Evolutionary conservation across 352 stramenopile species (phyloP), one percentile per base, ranked within the genome.

Genomic region (Globisporangium emineosum): DNA sequence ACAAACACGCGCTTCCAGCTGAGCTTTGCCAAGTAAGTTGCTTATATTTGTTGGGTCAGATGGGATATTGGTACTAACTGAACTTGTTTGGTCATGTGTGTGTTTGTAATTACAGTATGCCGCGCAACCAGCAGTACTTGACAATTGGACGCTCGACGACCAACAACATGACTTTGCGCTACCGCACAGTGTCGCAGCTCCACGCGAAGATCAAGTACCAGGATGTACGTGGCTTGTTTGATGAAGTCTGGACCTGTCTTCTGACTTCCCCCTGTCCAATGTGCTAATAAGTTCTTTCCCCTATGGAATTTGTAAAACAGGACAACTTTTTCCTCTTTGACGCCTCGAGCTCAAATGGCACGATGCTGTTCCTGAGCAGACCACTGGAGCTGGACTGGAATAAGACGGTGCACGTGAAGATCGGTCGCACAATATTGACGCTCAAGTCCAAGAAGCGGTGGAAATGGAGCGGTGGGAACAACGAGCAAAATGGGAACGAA

Each of bases 1-100:
- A 97, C 93, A 15, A 97, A 96, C 70, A 97, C 91, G 51, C 88
- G 91, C 23, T 97, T 97, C 74, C 91, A 97, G 67, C 78, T 97
- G 43, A 96, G 86, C 66, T 97, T 97, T 70, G 86, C 86, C 55
- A 96, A 90, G 86, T 94, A 75, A 10, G 81, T 88, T 23, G 15
- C n/a, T 15, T 13, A 3, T 43, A 5, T 10, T 30, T 58, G 17
- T 29, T 32, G n/a, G 29, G 45, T 25, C n/a, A 52, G 3, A 35
- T 50, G 30, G 17, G 15, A 3, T 40, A 2, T 35, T 42, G 10
- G 9, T 7, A 27, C n/a, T 53, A 33, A 53, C 51, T 65, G 12
- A 57, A 21, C 19, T 56, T 57, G 33, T 30, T 37, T 19, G n/a
- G n/a, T n/a, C n/a, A n/a, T 58, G 47, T 70, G 12, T 42, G 33